phyloP scores from a whole-genome alignment of 2,329 filamentous ascomycete genomes.

The Aspergillus jensenii region DNA sequence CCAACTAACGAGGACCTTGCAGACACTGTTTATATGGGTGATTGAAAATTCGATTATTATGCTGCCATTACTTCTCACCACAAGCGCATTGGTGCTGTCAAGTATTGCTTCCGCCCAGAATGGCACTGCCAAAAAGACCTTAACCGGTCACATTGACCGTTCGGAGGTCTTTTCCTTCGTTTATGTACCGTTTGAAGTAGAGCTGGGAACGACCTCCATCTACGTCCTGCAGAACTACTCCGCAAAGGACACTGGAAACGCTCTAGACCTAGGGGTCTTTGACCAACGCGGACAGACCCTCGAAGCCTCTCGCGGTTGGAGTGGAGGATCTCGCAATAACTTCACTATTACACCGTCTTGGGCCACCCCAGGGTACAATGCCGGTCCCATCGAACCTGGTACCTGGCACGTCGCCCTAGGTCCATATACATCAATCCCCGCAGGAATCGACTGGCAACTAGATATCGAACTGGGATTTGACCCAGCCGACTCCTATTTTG shows the following conservation, averaged over 20 bases:
- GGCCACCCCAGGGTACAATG: not conserved
- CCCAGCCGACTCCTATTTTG: not conserved
- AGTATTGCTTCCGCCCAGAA: not conserved
- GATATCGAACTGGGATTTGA: not conserved
- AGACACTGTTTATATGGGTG: not conserved
- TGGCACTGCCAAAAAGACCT: constrained; percentile 10
- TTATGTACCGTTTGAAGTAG: constrained; percentile 11
- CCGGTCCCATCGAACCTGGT: not conserved
- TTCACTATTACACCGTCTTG: not conserved
- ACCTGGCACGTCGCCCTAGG: not conserved
- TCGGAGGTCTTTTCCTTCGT: constrained; percentile 22
- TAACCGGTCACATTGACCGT: constrained; percentile 13
- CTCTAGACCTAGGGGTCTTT: not conserved
- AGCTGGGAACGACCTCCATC: not conserved
- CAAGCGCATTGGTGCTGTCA: not conserved
- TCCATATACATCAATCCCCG: not conserved
- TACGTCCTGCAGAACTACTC: not conserved
- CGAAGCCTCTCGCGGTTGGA: not conserved
- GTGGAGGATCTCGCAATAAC: not conserved
- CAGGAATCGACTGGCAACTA: not conserved
- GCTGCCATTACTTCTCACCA: not conserved
- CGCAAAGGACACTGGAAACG: not conserved
- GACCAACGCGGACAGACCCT: not conserved
- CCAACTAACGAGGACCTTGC: not conserved
- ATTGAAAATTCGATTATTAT: not conserved